Conservation (phyloP, 768 basidiomycete species). For the Xerocomus brunneocitrinus region DNA sequence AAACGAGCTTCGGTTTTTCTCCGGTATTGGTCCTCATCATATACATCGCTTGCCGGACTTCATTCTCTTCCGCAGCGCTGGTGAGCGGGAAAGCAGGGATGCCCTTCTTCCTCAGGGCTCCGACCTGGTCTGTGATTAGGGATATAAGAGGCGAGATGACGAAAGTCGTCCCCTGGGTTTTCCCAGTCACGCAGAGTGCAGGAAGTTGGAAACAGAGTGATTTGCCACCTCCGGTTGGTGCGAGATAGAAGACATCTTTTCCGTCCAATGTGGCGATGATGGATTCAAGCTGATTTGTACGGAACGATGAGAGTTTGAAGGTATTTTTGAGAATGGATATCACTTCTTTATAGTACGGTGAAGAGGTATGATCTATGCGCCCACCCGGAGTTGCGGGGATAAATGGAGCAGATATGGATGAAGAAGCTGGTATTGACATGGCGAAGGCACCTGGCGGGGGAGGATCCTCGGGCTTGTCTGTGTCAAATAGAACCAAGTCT, state of each 20-base stretch:
- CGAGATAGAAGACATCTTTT: slow-evolving; percentile 87
- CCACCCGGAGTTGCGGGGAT: neutral
- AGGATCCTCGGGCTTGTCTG: slow-evolving; percentile 8
- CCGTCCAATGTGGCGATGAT: slow-evolving; percentile 76
- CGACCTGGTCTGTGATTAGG: slow-evolving; percentile 87
- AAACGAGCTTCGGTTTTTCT: slow-evolving; percentile 64
- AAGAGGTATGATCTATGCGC: slow-evolving; percentile 31
- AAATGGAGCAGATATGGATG: slow-evolving; percentile 1
- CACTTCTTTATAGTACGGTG: slow-evolving; percentile 29
- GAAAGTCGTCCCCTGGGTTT: slow-evolving; percentile 76
- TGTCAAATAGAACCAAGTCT: slow-evolving; percentile 13
- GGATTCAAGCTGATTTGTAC: slow-evolving; percentile 82
- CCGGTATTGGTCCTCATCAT: slow-evolving; percentile 37
- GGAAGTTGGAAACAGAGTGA: slow-evolving; percentile 89
- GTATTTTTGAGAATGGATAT: slow-evolving; percentile 30
- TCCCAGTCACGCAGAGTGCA: slow-evolving; percentile 69
- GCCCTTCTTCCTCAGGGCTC: slow-evolving; percentile 54
- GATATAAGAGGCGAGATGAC: slow-evolving; percentile 88
- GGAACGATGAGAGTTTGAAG: slow-evolving; percentile 68
- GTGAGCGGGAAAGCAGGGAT: slow-evolving; percentile 71
- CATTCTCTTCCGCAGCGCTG: slow-evolving; percentile 43
- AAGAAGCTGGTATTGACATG: slow-evolving; percentile 6
- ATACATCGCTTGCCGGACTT: slow-evolving; percentile 37
- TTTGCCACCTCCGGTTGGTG: slow-evolving; percentile 95
- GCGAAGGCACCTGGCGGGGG: slow-evolving; percentile 7